phyloP scores from a whole-genome alignment of 768 basidiomycete genomes.

The Boletus sp. region DNA sequence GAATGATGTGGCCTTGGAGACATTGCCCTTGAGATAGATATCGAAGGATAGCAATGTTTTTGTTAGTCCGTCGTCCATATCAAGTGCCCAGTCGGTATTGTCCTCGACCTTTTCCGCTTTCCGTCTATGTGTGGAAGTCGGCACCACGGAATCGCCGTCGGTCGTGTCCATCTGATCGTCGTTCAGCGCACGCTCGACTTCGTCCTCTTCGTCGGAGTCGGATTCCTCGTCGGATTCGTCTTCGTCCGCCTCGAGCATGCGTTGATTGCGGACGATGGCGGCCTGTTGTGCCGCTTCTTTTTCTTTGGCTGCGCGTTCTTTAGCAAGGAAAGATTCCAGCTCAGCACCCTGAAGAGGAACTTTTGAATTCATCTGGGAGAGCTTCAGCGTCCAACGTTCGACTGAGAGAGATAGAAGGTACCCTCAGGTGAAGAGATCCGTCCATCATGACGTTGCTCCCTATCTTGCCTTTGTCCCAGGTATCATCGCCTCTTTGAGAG shows the following conservation, averaged over 20 bases:
- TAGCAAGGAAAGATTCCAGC: slow-evolving; percentile 73
- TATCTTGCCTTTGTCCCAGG: slow-evolving; percentile 88
- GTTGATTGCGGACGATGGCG: slow-evolving; percentile 74
- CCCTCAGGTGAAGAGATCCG: slow-evolving; percentile 62
- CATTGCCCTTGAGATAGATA: slow-evolving; percentile 96
- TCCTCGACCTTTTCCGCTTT: slow-evolving; percentile 50
- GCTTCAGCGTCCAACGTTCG: slow-evolving; percentile 1
- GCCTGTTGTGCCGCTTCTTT: slow-evolving; percentile 86
- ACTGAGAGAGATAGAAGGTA: slow-evolving; percentile 29
- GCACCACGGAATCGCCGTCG: slow-evolving; percentile 30
- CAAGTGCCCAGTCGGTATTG: slow-evolving; percentile 64
- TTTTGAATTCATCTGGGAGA: slow-evolving; percentile 75
- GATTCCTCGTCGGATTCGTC: slow-evolving; percentile 74
- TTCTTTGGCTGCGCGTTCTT: slow-evolving; percentile 73
- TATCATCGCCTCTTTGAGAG: slow-evolving; percentile 72
- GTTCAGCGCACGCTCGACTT: slow-evolving; percentile 48
- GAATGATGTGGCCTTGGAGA: slow-evolving; percentile 79
- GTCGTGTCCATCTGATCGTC: slow-evolving; percentile 47
- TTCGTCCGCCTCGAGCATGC: slow-evolving; percentile 92
- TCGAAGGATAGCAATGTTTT: slow-evolving; percentile 85
- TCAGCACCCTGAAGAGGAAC: slow-evolving; percentile 87
- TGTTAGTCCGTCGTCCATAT: slow-evolving; percentile 71
- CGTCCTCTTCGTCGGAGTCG: slow-evolving; percentile 65
- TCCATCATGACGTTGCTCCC: slow-evolving; percentile 85
- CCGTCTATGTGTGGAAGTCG: slow-evolving; percentile 31